A percentile compares a stretch with the other conserved stretches of the same genome.
phyloP scores from a whole-genome alignment of 73 alveolate genomes.

The Symbiodinium natans region DNA sequence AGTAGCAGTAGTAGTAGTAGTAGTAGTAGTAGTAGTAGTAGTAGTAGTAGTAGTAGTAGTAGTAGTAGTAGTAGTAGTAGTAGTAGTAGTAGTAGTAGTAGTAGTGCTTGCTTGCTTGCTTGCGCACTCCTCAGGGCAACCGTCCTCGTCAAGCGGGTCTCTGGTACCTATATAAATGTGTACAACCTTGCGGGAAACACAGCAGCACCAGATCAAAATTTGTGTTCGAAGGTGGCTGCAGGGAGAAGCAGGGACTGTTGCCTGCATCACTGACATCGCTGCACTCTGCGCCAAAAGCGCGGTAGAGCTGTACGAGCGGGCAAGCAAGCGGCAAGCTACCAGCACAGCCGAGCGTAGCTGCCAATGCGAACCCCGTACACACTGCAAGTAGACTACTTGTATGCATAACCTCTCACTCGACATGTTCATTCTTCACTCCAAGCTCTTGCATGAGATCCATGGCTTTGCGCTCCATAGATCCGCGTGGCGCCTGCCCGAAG shows the following conservation, averaged over 20 bases:
- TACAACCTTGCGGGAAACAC: conserved; percentile 12
- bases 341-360: conserved; percentile 38
- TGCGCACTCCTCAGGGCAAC: conserved; percentile 50
- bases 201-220: background rate
- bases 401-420: conserved; percentile 27
- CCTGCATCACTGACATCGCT: conserved; percentile 55
- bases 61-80: no score
- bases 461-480: conserved; percentile 31
- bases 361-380: conserved; percentile 63
- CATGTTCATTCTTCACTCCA: background rate
- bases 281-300: conserved; percentile 15
- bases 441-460: conserved; percentile 22
- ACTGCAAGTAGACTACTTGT: no score
- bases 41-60: no score
- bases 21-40: no score
- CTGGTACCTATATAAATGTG: background rate
- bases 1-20: no score
- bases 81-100: no score
- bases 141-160: conserved; percentile 72
- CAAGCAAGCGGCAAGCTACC: conserved; percentile 23
- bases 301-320: conserved; percentile 68
- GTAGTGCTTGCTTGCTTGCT: background rate
- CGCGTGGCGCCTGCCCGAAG: conserved; percentile 38
- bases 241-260: conserved; percentile 83
- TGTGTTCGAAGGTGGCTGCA: conserved; percentile 80